A percentile compares a stretch with the other conserved stretches of the same genome.
phyloP scores from a whole-genome alignment of 306 rosid genomes.

The Leucaena leucocephala region DNA sequence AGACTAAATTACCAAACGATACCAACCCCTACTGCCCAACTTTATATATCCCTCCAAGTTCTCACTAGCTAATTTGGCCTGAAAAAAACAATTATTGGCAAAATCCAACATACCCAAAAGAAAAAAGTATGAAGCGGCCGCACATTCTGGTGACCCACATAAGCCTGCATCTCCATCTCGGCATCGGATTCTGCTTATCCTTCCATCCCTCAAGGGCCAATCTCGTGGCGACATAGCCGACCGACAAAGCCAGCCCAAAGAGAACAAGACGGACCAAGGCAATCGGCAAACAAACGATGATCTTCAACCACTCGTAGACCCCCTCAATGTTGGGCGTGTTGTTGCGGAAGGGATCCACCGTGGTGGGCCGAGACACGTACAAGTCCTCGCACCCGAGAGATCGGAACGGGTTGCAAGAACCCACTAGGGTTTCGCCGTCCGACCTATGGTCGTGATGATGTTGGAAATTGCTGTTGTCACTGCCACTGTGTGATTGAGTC shows the following conservation, averaged over 20 bases:
- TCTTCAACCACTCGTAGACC: constrained; percentile 70
- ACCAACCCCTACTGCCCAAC: neutral
- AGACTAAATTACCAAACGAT: neutral
- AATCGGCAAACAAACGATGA: constrained; percentile 59
- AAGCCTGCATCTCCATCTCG: constrained; percentile 73
- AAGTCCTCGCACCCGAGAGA: constrained; percentile 60
- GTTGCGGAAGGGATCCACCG: constrained; percentile 81
- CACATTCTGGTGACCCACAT: constrained; percentile 87
- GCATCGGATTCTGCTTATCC: constrained; percentile 79
- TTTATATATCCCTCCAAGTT: neutral
- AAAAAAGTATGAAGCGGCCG: constrained; percentile 76
- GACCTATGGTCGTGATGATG: neutral
- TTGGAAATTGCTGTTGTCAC: neutral
- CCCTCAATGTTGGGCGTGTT: constrained; percentile 55
- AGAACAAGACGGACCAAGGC: constrained; percentile 59
- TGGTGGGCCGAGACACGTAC: constrained; percentile 50
- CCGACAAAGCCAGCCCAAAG: constrained; percentile 58
- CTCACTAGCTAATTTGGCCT: neutral
- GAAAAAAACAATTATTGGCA: neutral
- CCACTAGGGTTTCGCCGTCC: neutral
- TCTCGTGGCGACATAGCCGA: constrained; percentile 76
- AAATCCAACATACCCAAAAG: constrained; percentile 69
- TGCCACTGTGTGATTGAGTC: neutral
- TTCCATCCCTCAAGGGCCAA: constrained; percentile 83
- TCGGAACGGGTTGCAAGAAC: constrained; percentile 50